Base-by-base conservation (phyloP, 768 basidiomycete genomes). In the Albatrellus ellisii region DNA sequence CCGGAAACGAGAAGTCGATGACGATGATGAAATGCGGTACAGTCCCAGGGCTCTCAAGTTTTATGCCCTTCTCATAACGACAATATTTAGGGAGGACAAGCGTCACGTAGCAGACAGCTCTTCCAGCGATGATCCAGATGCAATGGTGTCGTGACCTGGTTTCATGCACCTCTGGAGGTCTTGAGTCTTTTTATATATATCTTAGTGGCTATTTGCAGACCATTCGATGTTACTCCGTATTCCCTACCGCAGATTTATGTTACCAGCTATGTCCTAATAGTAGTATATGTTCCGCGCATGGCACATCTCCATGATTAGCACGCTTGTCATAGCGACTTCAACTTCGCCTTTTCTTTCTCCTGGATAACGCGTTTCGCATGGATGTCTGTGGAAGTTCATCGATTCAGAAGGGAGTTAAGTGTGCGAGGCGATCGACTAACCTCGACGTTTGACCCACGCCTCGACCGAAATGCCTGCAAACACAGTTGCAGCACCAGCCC, bases 401-500 rank as follows among this genome's bases (percentile, higher is more conserved):
- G 33, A 37, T 42, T 22, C 36, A 26, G 42, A 24, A 32, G 20
- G 11, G 17, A 36, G 8, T 17, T 18, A 32, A 6, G 18, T 7
- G 31, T n/a, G 10, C 31, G 18, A 12, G 14, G 31, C 18, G 14
- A 45, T 42, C 25, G 28, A 24, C 25, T n/a, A 33, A 84, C 88
- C 85, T 73, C 76, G 78, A 45, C 88, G 76, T 58, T 97, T 97
- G 4, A 91, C 79, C 53, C 77, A 78, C 2, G 92, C 94, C 57
- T 97, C 94, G 8, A 95, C 71, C 1, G 85, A 90, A 46, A 98
- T 95, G 2, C 91, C 95, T n/a, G 77, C 77, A 60, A 99, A 98
- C 2, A 98, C 95, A 15, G 91, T 75, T 2, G 62, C 80, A 0
- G 92, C 78, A n/a, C 95, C 95, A 3, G 73, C 54, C 95, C 94